Conservation (phyloP, 1,284 basidiomycete genomes). For the Ceratobasidium sp. region DNA sequence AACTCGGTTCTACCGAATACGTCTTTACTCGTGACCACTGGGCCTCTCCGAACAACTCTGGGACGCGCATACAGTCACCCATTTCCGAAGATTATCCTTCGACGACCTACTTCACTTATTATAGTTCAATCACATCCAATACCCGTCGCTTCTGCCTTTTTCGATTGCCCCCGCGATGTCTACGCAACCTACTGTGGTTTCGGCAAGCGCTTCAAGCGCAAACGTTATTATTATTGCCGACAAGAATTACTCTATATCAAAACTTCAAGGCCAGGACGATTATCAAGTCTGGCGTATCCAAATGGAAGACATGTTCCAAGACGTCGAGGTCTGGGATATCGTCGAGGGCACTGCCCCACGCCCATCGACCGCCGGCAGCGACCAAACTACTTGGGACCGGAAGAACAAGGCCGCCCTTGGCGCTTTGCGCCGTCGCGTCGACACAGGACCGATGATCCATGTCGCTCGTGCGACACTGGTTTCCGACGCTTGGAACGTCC, state of each 20-base stretch:
- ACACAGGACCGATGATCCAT: constrained; percentile 2
- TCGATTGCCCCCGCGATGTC: too few relatives aligned
- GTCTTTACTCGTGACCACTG: too few relatives aligned
- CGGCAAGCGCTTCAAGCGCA: too few relatives aligned
- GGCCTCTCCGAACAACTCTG: too few relatives aligned
- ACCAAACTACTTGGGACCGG: neutral
- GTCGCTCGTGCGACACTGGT: neutral
- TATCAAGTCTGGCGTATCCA: neutral
- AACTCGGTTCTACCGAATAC: too few relatives aligned
- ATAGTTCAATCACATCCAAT: too few relatives aligned
- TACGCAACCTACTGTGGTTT: too few relatives aligned
- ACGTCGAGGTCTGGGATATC: constrained; percentile 3
- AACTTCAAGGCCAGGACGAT: neutral
- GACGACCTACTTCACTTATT: too few relatives aligned
- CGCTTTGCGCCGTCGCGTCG: neutral
- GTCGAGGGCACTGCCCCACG: neutral
- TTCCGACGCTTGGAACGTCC: neutral
- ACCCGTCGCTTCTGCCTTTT: too few relatives aligned
- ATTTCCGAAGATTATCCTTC: too few relatives aligned
- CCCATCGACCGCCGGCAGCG: neutral
- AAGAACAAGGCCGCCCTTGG: neutral
- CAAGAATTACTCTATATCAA: neutral
- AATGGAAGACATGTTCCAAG: constrained; percentile 3
- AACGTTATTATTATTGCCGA: too few relatives aligned
- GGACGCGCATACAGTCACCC: too few relatives aligned